Base-by-base conservation (phyloP, 1,284 basidiomycete species). In the Cystobasidium sp. region DNA sequence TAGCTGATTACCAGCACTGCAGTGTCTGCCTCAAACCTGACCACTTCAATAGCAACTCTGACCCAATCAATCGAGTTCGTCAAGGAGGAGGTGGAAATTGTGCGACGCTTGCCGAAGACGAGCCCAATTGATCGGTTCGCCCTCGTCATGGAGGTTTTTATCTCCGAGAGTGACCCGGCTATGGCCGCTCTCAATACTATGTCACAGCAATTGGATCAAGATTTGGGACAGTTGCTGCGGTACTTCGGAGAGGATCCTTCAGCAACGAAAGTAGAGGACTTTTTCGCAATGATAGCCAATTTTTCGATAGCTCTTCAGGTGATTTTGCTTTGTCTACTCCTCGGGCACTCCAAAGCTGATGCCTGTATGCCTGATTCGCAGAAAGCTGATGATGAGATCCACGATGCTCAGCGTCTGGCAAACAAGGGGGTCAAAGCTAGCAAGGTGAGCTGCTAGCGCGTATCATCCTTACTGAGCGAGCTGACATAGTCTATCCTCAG, bases 231-330 rank as follows among this genome's bases (percentile, higher is more conserved):
- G 4, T 76, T 93, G 22, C 82, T 91, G 9, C 74, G 79, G 0
- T 94, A 91, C 83, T 94, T 89, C 79, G 92, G 92, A 9, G 91
- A 93, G 80, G 84, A 86, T 1, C 84, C 87, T 0, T 88, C 89
- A 14, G 84, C 87, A 1, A 85, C 86, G 0, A 92, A 89, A 78
- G 87, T 90, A 0, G 93, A 94, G 79, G 89, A 91, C 75, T 88
- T 94, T 79, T 93, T 94, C 78, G 87, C 86, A 0, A 83, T 90
- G 66, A 86, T 94, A 39, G 84, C 87, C 20, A 87, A 88, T 0
- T 94, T 94, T 51, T 51, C 69, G 12, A 20, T 55, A 12, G 69
- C 69, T 16, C 51, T 71, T 51, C 64, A 67, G 64, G 49, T 67
- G 5, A 59, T 31, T 59, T 3, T 9, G 18, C 9, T 14, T 8